Base-by-base conservation (phyloP, 495 filamentous ascomycete species). In the Aspergillus incahuasiensis region DNA sequence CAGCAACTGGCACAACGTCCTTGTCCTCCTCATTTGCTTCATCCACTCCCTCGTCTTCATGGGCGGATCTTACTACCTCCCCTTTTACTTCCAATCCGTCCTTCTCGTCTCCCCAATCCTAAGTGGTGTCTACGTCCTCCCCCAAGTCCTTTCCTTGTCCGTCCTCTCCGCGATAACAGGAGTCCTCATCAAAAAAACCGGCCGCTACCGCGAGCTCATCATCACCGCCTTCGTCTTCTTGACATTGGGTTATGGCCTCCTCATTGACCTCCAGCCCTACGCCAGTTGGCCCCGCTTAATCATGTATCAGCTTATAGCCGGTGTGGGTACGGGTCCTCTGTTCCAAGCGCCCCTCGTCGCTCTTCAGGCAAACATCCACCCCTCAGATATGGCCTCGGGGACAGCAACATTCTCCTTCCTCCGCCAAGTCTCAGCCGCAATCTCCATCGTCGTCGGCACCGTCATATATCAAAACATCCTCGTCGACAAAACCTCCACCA, bases 101-200 rank as follows among this genome's bases (percentile, higher is more conserved):
- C 81, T 91, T 6, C 84, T 87, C 3, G 82, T 84, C 11, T 73
- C 79, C 12, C 88, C 91, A 0, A 81, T 96, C 55, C 66, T 88
- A 6, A 88, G 84, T 28, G 91, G 91, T 28, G 85, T 95, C 39
- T 91, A 91, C 65, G 74, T 91, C 18, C 79, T 95, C 9, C 87
- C 91, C 3, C 85, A 85, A 58, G 87, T 85, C 15, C 62, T 95
- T 48, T 75, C 83, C 0, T 79, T 95, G 13, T 88, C 88, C 19
- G 35, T 89, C 58, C 62, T 75, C 19, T 88, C 87, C n/a, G 82
- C 77, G 7, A 59, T 57, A 1, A 85, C 82, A 0, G 91, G 91
- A 28, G 62, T 88, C 52, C 71, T 84, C 62, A 92, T 95, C 68
- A 81, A 82, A 48, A 90, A 88, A 66, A 89, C 88, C 39, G 79